Conservation (phyloP, 257 asterid genomes). For the Ballota nigra region DNA sequence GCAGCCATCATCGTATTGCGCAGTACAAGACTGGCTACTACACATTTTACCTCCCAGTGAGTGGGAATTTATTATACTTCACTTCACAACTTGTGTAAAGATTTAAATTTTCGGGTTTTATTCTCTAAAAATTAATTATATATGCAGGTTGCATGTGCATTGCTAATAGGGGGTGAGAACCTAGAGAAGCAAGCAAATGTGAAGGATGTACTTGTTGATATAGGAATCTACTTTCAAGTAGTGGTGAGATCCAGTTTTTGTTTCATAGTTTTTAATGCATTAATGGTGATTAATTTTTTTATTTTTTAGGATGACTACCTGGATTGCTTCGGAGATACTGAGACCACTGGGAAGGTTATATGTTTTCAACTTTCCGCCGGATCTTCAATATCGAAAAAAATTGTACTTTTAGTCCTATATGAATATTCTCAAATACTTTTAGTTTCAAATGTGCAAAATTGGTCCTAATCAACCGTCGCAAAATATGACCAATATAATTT, state of each 20-base stretch:
- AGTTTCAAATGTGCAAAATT: no score
- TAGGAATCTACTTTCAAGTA: slow-evolving; percentile 1
- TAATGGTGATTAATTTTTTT: not conserved
- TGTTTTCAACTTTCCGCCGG: no score
- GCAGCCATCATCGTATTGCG: not conserved
- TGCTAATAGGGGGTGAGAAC: not conserved
- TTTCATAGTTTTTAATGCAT: not conserved
- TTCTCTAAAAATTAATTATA: not conserved
- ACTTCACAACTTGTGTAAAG: not conserved
- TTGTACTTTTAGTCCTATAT: no score
- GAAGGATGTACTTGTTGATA: not conserved
- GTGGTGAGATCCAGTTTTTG: not conserved
- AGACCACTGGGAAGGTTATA: not conserved
- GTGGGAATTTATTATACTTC: not conserved
- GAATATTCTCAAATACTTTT: no score
- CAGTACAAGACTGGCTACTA: not conserved
- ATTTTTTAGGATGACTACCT: slow-evolving; percentile 46
- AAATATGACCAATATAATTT: no score
- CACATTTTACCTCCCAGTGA: not conserved
- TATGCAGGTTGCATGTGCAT: slow-evolving; percentile 5
- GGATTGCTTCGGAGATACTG: slow-evolving; percentile 60
- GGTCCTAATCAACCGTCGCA: no score
- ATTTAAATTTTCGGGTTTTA: not conserved
- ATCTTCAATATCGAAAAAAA: no score
- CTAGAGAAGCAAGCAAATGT: not conserved